Conservation (phyloP, 2,329 filamentous ascomycete genomes). For the Huntiella abstrusa region DNA sequence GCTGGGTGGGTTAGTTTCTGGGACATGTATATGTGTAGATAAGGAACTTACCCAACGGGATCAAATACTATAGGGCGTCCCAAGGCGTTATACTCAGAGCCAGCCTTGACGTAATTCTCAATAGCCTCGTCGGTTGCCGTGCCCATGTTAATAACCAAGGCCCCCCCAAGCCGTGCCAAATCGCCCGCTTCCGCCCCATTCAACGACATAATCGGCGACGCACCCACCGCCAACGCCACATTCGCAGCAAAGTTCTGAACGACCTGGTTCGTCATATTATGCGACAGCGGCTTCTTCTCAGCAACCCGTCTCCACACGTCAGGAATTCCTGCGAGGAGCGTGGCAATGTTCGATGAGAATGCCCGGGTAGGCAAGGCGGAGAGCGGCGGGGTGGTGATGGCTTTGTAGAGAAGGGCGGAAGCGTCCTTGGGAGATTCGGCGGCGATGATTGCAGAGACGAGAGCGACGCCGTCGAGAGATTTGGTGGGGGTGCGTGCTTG, state of each 20-base stretch:
- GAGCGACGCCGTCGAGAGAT: conserved; percentile 58
- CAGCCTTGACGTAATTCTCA: conserved; percentile 50
- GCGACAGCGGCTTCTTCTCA: conserved; percentile 50
- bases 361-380: conserved; percentile 13
- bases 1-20: conserved; percentile 17
- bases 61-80: conserved; percentile 67
- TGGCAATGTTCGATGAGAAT: no score
- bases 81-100: conserved; percentile 62
- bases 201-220: conserved; percentile 87
- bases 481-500: conserved; percentile 41
- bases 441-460: conserved; percentile 77
- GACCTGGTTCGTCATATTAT: conserved; percentile 93
- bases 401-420: conserved; percentile 33
- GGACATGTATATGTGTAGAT: neutral
- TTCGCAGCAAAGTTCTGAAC: conserved; percentile 93
- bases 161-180: conserved; percentile 56
- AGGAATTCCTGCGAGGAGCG: conserved; percentile 13
- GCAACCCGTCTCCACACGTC: conserved; percentile 42
- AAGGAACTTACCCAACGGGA: conserved; percentile 51
- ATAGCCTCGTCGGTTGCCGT: conserved; percentile 64
- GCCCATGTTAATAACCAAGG: conserved; percentile 87
- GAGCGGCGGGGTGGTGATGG: conserved; percentile 28
- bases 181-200: conserved; percentile 67
- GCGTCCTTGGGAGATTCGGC: conserved; percentile 47
- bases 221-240: conserved; percentile 65